These are phyloP conservation scores for Aschersonia sp. DNA, from an alignment of 2,329 filamentous ascomycete species.

Conservation along the genomic window DNA sequence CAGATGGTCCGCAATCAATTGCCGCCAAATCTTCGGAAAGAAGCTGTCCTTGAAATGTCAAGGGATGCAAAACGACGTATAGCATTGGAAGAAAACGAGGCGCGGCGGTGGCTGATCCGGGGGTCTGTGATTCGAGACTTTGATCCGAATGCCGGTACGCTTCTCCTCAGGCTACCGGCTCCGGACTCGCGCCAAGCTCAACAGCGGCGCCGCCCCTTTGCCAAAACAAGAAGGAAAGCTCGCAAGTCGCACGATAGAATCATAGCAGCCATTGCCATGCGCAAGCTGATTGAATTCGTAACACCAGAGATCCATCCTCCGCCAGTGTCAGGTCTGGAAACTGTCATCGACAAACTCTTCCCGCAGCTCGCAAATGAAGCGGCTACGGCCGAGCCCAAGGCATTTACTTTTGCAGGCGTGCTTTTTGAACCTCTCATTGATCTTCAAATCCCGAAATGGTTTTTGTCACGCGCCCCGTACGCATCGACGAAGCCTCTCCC, in stretches of 20 bases:
- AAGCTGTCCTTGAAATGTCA: constrained; percentile 47
- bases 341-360: constrained; percentile 31
- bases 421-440: constrained; percentile 19
- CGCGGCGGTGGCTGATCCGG: constrained; percentile 36
- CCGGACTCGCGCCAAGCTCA: constrained; percentile 7
- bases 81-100: constrained; percentile 32
- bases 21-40: constrained; percentile 54
- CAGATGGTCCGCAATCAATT: constrained; percentile 45
- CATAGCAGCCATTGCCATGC: constrained; percentile 31
- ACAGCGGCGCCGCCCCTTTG: constrained; percentile 8
- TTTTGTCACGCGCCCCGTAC: constrained; percentile 32
- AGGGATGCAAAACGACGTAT: constrained; percentile 31
- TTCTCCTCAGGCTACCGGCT: constrained; percentile 29
- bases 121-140: constrained; percentile 31
- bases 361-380: constrained; percentile 22
- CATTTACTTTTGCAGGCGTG: constrained; percentile 25
- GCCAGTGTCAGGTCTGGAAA: constrained; percentile 27
- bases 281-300: constrained; percentile 33
- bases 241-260: constrained; percentile 21
- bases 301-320: constrained; percentile 31
- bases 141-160: constrained; percentile 31
- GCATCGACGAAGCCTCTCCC: constrained; percentile 20
- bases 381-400: constrained; percentile 13
- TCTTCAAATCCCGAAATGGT: constrained; percentile 19
- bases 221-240: constrained; percentile 9